Evolutionary conservation across 805 yeast genomes (phyloP).

Genomic region (Starmerella stigmatis): DNA sequence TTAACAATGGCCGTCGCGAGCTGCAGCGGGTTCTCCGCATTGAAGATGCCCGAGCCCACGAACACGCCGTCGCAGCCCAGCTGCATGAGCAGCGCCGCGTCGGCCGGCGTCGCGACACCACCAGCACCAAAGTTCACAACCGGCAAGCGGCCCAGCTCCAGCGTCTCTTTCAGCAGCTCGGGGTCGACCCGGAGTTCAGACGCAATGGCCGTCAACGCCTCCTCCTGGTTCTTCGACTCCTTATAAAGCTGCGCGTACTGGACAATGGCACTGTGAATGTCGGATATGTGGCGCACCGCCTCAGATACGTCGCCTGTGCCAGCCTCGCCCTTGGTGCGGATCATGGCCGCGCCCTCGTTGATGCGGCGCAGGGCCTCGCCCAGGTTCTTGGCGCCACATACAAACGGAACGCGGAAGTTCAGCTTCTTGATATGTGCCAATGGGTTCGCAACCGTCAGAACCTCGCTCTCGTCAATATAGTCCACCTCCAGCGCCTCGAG

Average conservation of each 20-base stretch:
- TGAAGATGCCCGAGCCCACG: slow-evolving; percentile 72
- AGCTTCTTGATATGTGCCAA: slow-evolving; percentile 50
- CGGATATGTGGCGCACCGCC: slow-evolving; percentile 64
- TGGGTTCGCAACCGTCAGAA: slow-evolving; percentile 72
- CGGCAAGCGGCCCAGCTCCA: slow-evolving; percentile 51
- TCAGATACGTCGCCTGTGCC: slow-evolving; percentile 82
- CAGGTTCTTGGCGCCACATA: slow-evolving; percentile 71
- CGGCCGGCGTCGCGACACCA: slow-evolving; percentile 81
- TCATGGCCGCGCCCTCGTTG: slow-evolving; percentile 78
- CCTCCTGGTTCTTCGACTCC: slow-evolving; percentile 2
- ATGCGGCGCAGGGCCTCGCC: slow-evolving; percentile 76
- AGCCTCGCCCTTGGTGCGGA: slow-evolving; percentile 80
- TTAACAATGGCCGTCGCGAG: slow-evolving; percentile 71
- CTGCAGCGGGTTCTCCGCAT: slow-evolving; percentile 58
- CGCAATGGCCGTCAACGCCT: slow-evolving; percentile 40
- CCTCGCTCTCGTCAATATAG: slow-evolving; percentile 78
- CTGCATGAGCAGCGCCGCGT: slow-evolving; percentile 76
- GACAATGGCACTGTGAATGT: slow-evolving; percentile 47
- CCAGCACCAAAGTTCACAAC: slow-evolving; percentile 85
- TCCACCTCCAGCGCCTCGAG: slow-evolving; percentile 62
- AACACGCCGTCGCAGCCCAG: slow-evolving; percentile 71
- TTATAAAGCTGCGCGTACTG: slow-evolving; percentile 30
- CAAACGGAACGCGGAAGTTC: slow-evolving; percentile 61
- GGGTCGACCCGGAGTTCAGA: slow-evolving; percentile 49
- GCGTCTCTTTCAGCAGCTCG: slow-evolving; percentile 40